Base-by-base conservation (phyloP, 1,284 basidiomycete species). In the Boletus mariae region DNA sequence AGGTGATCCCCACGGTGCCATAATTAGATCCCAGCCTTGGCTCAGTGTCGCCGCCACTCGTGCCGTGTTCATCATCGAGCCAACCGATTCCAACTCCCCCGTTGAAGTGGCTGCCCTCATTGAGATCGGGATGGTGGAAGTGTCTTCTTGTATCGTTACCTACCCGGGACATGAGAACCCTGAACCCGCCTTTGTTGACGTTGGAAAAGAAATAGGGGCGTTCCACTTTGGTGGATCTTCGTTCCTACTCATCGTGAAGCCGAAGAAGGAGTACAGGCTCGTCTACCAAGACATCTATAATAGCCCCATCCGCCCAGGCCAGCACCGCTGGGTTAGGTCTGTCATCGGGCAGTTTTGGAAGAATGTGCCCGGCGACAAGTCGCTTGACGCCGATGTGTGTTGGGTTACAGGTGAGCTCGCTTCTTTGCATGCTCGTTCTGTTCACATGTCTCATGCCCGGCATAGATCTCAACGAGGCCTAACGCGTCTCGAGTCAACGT, bases 151-250 rank as follows among this genome's bases (percentile, higher is more conserved):
- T 50, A 69, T 76, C 17, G 35, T 65, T 1, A 13, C 43, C 11
- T 37, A 37, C 12, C 4, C 28, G n/a, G 34, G 28, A 29, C 10
- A 29, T 10, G 17, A 20, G 17, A 13, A 15, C 12, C 4, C 13
- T 15, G 3, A 43, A 2, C 13, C 23, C 8, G 41, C 25, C 5
- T 2, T 57, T 26, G 64, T 80, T 9, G 8, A 26, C 2, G 56
- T 75, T 56, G 78, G 78, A 8, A 72, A 78, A 17, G 55, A 78
- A 61, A 38, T 76, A 2, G 77, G 78, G 46, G 74, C 72, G 74
- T 80, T 80, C 70, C 78, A 76, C 59, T 79, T 78, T 64, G 78
- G 78, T n/a, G 78, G 77, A n/a, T 80, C 77, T 37, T 71, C 75
- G 1, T 71, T 74, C 54, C 68, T 67, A 44, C 55, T 77, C 43